These are phyloP conservation scores for Phytopythium chamaehyphon DNA, from an alignment of 352 stramenopile genomes.

Conservation along the genomic window DNA sequence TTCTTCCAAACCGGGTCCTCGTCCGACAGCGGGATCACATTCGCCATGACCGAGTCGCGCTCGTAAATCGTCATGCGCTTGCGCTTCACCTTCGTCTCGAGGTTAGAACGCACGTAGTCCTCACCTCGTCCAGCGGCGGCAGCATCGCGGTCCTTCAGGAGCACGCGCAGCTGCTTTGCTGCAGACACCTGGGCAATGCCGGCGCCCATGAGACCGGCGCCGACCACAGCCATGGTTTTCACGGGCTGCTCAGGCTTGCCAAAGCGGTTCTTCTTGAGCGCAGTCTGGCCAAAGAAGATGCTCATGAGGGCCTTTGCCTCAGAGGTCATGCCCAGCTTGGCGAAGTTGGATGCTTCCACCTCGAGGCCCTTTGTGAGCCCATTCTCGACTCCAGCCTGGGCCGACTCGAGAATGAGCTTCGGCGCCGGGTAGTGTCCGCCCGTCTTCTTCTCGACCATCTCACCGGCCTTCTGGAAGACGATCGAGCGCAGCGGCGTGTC, in stretches of 20 bases:
- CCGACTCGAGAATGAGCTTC: conserved; percentile 92
- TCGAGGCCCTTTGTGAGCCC: conserved; percentile 82
- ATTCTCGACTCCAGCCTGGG: conserved; percentile 85
- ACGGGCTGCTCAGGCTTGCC: conserved; percentile 82
- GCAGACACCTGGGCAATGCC: conserved; percentile 96
- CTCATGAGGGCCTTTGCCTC: conserved; percentile 96
- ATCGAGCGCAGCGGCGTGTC: conserved; percentile 91
- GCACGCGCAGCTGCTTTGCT: conserved; percentile 92
- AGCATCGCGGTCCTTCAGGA: conserved; percentile 96
- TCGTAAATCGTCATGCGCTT: conserved; percentile 92
- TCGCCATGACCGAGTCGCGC: conserved; percentile 88
- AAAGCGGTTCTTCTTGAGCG: conserved; percentile 97
- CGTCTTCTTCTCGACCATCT: conserved; percentile 97
- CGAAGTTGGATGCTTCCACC: conserved; percentile 94
- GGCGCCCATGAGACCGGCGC: conserved; percentile 97
- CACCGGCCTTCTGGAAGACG: conserved; percentile 94
- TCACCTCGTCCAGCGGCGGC: conserved; percentile 77
- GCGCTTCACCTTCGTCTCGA: conserved; percentile 94
- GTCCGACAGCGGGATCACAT: conserved; percentile 92
- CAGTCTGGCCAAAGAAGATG: conserved; percentile 97
- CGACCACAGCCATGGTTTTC: conserved; percentile 94
- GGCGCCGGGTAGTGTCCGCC: conserved; percentile 96
- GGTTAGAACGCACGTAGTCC: conserved; percentile 93
- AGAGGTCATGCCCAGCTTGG: conserved; percentile 93
- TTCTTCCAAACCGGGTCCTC: conserved; percentile 88